These are phyloP conservation scores for Metarhizium guizhouense DNA, from an alignment of 2,329 filamentous ascomycete species.

Conservation along the genomic window DNA sequence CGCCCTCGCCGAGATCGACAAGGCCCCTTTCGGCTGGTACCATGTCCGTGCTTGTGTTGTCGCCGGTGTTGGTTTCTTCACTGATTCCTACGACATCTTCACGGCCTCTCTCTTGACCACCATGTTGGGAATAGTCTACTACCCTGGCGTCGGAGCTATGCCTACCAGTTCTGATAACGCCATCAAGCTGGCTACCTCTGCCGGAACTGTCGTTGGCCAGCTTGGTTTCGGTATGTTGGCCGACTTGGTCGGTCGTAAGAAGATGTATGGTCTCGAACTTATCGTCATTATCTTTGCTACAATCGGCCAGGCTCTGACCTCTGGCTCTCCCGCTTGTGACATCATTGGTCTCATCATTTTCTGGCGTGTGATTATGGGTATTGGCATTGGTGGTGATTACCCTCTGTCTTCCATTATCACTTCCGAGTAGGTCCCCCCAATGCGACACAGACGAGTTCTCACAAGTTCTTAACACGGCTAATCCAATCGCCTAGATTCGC, in stretches of 20 bases:
- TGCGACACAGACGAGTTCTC: background rate
- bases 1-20: constrained; percentile 74
- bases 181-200: constrained; percentile 78
- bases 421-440: constrained; percentile 49
- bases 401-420: constrained; percentile 77
- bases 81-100: constrained; percentile 79
- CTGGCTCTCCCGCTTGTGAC: constrained; percentile 53
- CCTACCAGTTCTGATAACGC: constrained; percentile 63
- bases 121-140: constrained; percentile 76
- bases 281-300: constrained; percentile 75
- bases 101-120: constrained; percentile 63
- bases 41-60: constrained; percentile 70
- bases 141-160: constrained; percentile 47
- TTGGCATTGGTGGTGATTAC: constrained; percentile 50
- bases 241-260: constrained; percentile 68
- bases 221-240: constrained; percentile 71
- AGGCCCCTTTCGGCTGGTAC: constrained; percentile 76
- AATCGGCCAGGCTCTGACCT: constrained; percentile 60
- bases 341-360: constrained; percentile 64
- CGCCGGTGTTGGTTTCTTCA: constrained; percentile 82
- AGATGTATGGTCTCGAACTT: constrained; percentile 64
- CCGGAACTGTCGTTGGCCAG: constrained; percentile 76
- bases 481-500: constrained; percentile 38
- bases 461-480: background rate
- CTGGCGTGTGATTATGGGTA: constrained; percentile 67